Conservation (phyloP, 768 basidiomycete genomes). For the Guyanaporus albipodus region DNA sequence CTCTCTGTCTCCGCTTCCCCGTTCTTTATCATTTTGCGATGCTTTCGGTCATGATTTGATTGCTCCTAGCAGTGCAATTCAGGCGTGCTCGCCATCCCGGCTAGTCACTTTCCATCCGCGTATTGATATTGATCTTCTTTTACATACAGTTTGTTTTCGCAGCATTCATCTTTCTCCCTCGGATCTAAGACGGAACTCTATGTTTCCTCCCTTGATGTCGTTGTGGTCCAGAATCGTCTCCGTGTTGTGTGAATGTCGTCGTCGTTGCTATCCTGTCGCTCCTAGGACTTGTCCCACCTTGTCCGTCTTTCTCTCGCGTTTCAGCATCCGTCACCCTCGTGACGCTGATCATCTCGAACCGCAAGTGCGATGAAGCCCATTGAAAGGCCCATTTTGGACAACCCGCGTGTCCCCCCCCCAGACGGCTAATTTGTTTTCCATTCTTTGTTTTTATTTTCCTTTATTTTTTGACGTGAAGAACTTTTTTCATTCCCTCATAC, state of each 20-base stretch:
- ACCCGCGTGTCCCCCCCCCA: slow-evolving; percentile 6
- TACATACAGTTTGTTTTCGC: slow-evolving; percentile 27
- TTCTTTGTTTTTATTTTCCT: slow-evolving; percentile 19
- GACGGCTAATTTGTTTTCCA: slow-evolving; percentile 8
- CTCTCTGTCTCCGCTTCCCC: slow-evolving; percentile 11
- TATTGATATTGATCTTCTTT: slow-evolving; percentile 24
- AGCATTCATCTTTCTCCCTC: slow-evolving; percentile 19
- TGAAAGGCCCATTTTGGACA: slow-evolving; percentile 2
- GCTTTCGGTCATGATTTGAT: slow-evolving; percentile 28
- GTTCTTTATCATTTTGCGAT: slow-evolving; percentile 29
- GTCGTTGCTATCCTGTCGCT: slow-evolving; percentile 12
- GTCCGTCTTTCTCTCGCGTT: slow-evolving; percentile 20
- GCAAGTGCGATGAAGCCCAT: slow-evolving; percentile 6
- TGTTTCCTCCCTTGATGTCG: slow-evolving; percentile 25
- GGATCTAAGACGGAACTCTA: slow-evolving; percentile 32
- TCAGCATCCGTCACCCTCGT: slow-evolving; percentile 14
- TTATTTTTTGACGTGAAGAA: slow-evolving; percentile 21
- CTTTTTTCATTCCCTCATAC: slow-evolving; percentile 2
- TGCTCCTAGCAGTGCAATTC: slow-evolving; percentile 24
- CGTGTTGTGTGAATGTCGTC: slow-evolving; percentile 16
- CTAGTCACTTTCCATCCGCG: slow-evolving; percentile 23
- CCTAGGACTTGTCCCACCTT: slow-evolving; percentile 20
- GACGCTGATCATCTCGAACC: slow-evolving; percentile 10
- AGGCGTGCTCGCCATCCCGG: slow-evolving; percentile 17
- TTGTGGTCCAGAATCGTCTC: slow-evolving; percentile 17